Evolutionary conservation across 768 basidiomycete species (phyloP), one percentile per base, ranked within the genome.

Genomic region (Lyophyllum semitale): DNA sequence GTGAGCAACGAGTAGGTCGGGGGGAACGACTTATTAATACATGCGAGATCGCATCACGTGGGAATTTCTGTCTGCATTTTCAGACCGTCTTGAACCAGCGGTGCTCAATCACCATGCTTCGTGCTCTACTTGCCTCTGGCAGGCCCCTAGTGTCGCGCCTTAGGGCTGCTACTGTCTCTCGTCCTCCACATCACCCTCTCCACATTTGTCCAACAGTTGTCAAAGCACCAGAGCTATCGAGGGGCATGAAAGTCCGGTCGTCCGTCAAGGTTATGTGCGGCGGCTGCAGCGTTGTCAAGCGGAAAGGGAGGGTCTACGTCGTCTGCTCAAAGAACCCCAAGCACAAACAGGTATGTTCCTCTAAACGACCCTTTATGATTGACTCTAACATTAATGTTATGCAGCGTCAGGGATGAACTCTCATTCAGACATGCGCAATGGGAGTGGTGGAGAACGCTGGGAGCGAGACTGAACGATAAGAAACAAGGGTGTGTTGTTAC

Each of bases 191-290:
- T 43, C 75, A 71, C 55, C 66, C 68, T 9, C 65, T 59, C 26
- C 69, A 65, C 64, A 58, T 65, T 46, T 48, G 62, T 17, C 59
- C 71, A 50, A 59, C 64, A 38, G 25, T 58, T 23, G 23, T 58
- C 8, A 59, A 62, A 53, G 55, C 68, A 38, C 77, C 78, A 9
- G 58, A 69, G 7, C 67, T 83, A 20, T 69, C 79, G n/a, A 75
- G 90, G 62, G 93, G 94, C 44, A 95, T 97, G 91, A 99, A 99
- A 78, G 95, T 98, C 55, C 85, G 96, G 59, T 89, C 92, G 22
- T 93, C 93, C 3, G 92, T 98, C 63, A 97, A 95, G 77, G 74
- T 84, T 50, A 91, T 96, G 85, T 99, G 96, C 71, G 93, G 95
- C 58, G 93, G 94, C 12, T 99, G 96, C 74, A 85, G 78, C 60